Conservation (phyloP, 116 monocot species). For the Trichopus zeylanicus region DNA sequence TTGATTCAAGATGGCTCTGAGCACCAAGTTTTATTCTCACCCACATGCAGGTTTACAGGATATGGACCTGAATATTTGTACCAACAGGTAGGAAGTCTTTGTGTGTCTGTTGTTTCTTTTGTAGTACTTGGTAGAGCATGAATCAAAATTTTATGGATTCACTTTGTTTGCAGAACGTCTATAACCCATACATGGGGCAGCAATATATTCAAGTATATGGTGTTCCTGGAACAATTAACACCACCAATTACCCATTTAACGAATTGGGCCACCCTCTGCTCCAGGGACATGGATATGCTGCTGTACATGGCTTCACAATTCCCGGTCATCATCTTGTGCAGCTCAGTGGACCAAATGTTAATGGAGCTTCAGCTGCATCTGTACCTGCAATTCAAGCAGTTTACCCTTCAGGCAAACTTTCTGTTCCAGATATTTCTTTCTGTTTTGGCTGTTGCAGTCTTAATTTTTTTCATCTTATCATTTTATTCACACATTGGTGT, state of each 20-base stretch:
- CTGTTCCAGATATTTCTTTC: not conserved
- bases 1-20: no score
- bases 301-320: conserved; percentile 48
- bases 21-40: not conserved
- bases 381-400: conserved; percentile 45
- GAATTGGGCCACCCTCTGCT: conserved; percentile 50
- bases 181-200: conserved; percentile 55
- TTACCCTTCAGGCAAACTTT: conserved; percentile 45
- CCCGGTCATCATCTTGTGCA: conserved; percentile 58
- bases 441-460: not conserved
- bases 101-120: not conserved
- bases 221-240: conserved; percentile 46
- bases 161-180: conserved; percentile 36
- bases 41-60: conserved; percentile 42
- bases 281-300: conserved; percentile 45
- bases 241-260: conserved; percentile 46
- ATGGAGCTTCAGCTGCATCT: conserved; percentile 37
- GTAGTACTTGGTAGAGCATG: not conserved
- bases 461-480: no score
- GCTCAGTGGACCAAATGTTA: conserved; percentile 51
- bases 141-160: no score
- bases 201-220: conserved; percentile 76
- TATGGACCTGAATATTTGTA: conserved; percentile 80
- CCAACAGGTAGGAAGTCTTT: conserved; percentile 49
- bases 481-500: no score